Evolutionary conservation across 331 rosid genomes (phyloP).

Genomic region (Pyracantha coccinea): DNA sequence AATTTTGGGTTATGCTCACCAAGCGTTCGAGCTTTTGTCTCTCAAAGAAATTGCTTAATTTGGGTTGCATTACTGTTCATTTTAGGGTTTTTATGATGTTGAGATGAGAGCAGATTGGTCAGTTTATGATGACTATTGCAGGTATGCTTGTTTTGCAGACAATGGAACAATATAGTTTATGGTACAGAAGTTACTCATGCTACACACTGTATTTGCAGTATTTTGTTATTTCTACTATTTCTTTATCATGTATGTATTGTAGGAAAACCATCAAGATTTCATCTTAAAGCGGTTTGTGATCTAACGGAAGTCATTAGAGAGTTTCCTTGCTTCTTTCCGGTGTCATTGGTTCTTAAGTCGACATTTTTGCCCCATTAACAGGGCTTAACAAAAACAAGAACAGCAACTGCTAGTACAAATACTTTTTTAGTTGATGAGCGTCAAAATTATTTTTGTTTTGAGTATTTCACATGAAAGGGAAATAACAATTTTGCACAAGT

Average conservation of each 20-base stretch:
- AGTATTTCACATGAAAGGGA: too few relatives aligned
- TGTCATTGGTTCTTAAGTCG: background rate
- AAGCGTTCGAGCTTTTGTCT: slow-evolving; percentile 31
- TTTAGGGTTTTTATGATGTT: slow-evolving; percentile 49
- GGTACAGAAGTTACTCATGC: too few relatives aligned
- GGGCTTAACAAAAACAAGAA: background rate
- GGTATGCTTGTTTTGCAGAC: slow-evolving; percentile 25
- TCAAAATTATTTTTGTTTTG: too few relatives aligned
- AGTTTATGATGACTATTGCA: slow-evolving; percentile 66
- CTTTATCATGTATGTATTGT: background rate
- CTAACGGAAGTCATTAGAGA: background rate
- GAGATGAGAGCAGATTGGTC: slow-evolving; percentile 67
- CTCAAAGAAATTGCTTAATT: background rate
- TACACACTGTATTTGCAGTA: background rate
- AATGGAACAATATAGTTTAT: too few relatives aligned
- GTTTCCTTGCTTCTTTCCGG: background rate
- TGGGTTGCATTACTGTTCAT: background rate
- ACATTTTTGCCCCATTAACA: background rate
- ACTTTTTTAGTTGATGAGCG: too few relatives aligned
- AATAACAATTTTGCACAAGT: background rate
- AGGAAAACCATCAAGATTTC: background rate
- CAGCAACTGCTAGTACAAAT: background rate
- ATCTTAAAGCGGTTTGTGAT: background rate
- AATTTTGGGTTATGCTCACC: background rate
- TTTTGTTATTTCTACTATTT: background rate